Evolutionary conservation across 2,329 filamentous ascomycete genomes (phyloP), one percentile per base, ranked within the genome.

Genomic region (Microdochium nivale): DNA sequence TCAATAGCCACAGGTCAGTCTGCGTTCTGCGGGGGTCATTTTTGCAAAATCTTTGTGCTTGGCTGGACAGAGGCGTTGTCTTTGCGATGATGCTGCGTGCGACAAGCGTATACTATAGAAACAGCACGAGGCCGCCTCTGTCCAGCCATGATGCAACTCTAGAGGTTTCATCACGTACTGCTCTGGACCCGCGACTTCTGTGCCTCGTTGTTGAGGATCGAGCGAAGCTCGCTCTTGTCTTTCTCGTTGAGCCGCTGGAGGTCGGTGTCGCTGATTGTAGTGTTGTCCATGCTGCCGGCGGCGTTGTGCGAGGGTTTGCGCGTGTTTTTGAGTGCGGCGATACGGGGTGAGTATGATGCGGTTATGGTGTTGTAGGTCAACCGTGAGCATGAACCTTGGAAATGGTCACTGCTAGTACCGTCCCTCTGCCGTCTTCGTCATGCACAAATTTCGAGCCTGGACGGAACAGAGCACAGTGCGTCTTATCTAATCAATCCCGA

Each of bases 181-280:
- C 70, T 62, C 58, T 81, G 78, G 49, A 83, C 71, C 58, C 81
- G 76, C n/a, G 88, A 81, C 68, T 94, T 94, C 71, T 96, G 89
- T 58, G 81, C 79, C 76, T 96, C 90, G 65, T 88, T 90, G 60
- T 82, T 74, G 53, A 96, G 78, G 70, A 96, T 92, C 65, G 90
- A 84, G 64, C 90, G 88, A 44, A 99, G 80, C 71, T 97, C 90
- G 58, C 83, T 77, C 79, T 90, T 94, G 72, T 96, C 90, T 64
- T 81, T 80, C 54, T 88, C 84, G 62, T 81, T 87, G 66, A 96
- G 85, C 70, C 83, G 84, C 62, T 82, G 80, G 59, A 92, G 73
- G 64, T 91, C 87, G 63, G 83, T 62, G 54, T 77, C 72, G 53
- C 75, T 72, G 64, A 80, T 66, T 52, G 62, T 59, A 55, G 58